Evolutionary conservation across 2,329 filamentous ascomycete genomes (phyloP).

Genomic region (Sporothrix variecibatus): DNA sequence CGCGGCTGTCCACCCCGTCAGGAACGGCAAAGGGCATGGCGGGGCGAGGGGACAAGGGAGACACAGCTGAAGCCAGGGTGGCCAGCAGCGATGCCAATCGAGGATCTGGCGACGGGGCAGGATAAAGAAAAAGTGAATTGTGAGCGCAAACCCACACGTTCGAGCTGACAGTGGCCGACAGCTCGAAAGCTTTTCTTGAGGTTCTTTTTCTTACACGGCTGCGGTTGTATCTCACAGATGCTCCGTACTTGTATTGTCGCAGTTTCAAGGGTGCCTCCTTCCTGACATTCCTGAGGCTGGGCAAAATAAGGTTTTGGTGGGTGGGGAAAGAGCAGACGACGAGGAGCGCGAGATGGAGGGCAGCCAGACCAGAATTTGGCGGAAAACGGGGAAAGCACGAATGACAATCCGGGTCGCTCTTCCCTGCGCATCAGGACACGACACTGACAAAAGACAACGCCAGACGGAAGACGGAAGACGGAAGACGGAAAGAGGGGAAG

Average conservation of each 20-base stretch:
- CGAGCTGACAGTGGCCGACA: not conserved
- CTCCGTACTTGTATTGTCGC: constrained; percentile 7
- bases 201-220: not conserved
- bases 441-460: constrained; percentile 5
- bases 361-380: not conserved
- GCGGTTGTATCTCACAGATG: not conserved
- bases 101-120: not conserved
- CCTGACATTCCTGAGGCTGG: constrained; percentile 18
- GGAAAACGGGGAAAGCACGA: constrained; percentile 13
- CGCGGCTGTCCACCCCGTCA: constrained; percentile 1
- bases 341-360: not conserved
- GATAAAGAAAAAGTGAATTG: not conserved
- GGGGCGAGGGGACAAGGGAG: constrained; percentile 1
- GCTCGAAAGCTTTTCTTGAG: not conserved
- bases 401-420: constrained; percentile 9
- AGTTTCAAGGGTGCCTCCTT: constrained; percentile 23
- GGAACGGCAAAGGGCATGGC: constrained; percentile 7
- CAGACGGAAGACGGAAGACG: not conserved
- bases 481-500: not conserved
- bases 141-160: not conserved
- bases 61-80: not conserved
- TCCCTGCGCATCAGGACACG: constrained; percentile 2
- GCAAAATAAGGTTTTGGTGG: constrained; percentile 23
- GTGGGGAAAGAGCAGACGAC: constrained; percentile 19
- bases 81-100: not conserved